Conservation (phyloP, 2,329 filamentous ascomycete genomes). For the Leptodontidium sp. region DNA sequence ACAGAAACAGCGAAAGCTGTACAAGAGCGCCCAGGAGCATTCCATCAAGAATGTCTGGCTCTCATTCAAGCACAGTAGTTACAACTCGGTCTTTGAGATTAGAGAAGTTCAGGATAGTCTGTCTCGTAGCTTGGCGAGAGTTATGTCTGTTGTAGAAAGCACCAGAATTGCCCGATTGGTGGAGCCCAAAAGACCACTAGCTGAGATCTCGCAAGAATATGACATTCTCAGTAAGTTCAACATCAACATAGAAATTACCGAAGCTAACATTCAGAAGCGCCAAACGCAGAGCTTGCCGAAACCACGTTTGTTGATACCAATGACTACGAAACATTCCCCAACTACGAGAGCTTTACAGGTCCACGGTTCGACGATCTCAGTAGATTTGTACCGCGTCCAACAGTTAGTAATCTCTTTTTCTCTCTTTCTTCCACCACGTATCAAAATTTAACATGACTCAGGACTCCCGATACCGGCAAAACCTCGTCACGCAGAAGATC, state of each 20-base stretch:
- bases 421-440: not conserved
- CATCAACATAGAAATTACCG: not conserved
- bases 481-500: conserved; percentile 38
- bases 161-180: conserved; percentile 43
- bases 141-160: conserved; percentile 43
- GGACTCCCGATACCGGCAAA: conserved; percentile 36
- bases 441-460: conserved; percentile 31
- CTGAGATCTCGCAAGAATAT: conserved; percentile 33
- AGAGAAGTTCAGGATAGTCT: conserved; percentile 43
- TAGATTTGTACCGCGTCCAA: conserved; percentile 39
- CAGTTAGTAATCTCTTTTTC: conserved; percentile 34
- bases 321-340: conserved; percentile 46
- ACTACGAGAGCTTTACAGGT: conserved; percentile 41
- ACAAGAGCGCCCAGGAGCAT: conserved; percentile 37
- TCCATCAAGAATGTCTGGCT: conserved; percentile 44
- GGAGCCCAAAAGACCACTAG: conserved; percentile 31
- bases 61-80: conserved; percentile 46
- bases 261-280: conserved; percentile 14
- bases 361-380: conserved; percentile 40
- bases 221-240: conserved; percentile 44
- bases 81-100: conserved; percentile 47
- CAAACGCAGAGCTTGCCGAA: conserved; percentile 27
- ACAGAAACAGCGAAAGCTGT: conserved; percentile 43
- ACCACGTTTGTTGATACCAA: conserved; percentile 39
- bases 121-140: conserved; percentile 37